phyloP scores from a whole-genome alignment of 202 grass and related monocot species.

The Hordeum pubiflorum region DNA sequence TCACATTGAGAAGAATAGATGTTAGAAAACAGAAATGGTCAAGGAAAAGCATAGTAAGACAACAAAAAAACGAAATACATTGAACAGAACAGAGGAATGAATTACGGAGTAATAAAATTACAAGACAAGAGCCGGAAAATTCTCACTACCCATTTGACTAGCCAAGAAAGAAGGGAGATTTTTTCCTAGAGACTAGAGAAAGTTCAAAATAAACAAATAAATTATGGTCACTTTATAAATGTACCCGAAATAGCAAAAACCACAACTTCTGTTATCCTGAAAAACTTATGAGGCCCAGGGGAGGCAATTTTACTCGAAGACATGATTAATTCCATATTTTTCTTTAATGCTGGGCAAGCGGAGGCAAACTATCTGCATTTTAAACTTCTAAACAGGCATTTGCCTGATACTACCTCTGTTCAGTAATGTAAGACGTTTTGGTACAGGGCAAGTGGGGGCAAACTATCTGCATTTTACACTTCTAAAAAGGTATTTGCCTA shows the following conservation, averaged over 20 bases:
- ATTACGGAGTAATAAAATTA: background rate
- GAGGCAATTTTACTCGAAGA: background rate
- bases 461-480: background rate
- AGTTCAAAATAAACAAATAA: background rate
- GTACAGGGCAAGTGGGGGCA: background rate
- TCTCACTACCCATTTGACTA: background rate
- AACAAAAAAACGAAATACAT: background rate
- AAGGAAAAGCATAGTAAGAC: background rate
- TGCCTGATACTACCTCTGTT: background rate
- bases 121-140: background rate
- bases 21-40: conserved; percentile 3
- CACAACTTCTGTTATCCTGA: background rate
- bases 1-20: background rate
- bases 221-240: background rate
- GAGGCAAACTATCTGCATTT: background rate
- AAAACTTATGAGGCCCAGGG: background rate
- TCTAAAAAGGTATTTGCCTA: background rate
- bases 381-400: background rate
- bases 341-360: background rate
- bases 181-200: background rate
- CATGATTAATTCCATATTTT: background rate
- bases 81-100: background rate
- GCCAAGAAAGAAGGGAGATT: background rate
- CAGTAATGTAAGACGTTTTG: no score
- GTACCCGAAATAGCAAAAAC: background rate